Evolutionary conservation across 1,139 yeast genomes (phyloP).

Genomic region (Diutina neorugosa): DNA sequence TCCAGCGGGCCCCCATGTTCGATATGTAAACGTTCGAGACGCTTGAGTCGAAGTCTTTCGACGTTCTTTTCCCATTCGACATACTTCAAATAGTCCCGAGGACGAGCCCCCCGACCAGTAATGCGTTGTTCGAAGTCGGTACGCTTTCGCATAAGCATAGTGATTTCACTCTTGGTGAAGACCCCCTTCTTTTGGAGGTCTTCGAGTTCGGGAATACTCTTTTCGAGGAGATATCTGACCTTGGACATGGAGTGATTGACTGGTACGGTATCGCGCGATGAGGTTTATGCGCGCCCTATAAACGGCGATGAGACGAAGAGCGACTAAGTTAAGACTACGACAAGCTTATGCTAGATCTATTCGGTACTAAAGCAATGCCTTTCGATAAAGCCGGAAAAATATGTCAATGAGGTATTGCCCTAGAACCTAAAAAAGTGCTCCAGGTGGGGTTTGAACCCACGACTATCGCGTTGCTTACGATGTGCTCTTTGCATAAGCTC

Average conservation of each 20-base stretch:
- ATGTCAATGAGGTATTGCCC: neutral
- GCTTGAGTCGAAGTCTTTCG: slow-evolving; percentile 65
- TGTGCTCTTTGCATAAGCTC: slow-evolving; percentile 5
- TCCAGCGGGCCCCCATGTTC: slow-evolving; percentile 22
- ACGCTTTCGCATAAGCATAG: slow-evolving; percentile 80
- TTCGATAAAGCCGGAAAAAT: no score
- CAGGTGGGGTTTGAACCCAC: slow-evolving; percentile 48
- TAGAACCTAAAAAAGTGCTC: slow-evolving; percentile 21
- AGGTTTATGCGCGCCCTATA: neutral
- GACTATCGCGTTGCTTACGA: slow-evolving; percentile 44
- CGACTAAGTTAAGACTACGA: no score
- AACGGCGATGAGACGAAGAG: slow-evolving; percentile 33
- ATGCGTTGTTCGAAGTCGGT: slow-evolving; percentile 93
- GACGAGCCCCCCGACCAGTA: slow-evolving; percentile 70
- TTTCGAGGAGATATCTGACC: slow-evolving; percentile 67
- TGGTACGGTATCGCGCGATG: slow-evolving; percentile 1
- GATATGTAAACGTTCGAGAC: slow-evolving; percentile 46
- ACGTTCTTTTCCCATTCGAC: slow-evolving; percentile 73
- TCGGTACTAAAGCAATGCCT: no score
- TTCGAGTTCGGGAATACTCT: slow-evolving; percentile 84
- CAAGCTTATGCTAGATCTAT: no score
- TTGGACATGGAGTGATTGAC: slow-evolving; percentile 26
- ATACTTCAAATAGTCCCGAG: slow-evolving; percentile 69
- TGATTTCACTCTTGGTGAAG: slow-evolving; percentile 70
- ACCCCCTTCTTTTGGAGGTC: slow-evolving; percentile 75